A percentile compares a stretch with the other conserved stretches of the same genome.
Evolutionary conservation across 192 early-diverging fungal genomes (phyloP).

Genomic region (Umbelopsis vinacea): DNA sequence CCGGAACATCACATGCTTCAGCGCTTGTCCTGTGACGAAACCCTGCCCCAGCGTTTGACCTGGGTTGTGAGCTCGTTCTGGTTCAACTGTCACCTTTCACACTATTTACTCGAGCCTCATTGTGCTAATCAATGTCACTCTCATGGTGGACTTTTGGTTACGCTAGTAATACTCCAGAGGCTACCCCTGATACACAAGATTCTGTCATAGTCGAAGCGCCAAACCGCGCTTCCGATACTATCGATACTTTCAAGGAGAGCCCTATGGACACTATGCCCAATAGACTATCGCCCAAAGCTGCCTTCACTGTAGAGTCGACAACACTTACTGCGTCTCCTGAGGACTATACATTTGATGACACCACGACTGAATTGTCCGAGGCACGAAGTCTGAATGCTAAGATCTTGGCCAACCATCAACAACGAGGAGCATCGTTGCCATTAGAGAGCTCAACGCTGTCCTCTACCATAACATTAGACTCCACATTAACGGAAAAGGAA

Average conservation of each 20-base stretch:
- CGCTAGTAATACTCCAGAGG: not conserved
- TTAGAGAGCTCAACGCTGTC: not conserved
- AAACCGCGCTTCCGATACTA: not conserved
- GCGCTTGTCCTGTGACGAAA: slow-evolving; percentile 14
- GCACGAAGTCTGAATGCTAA: not conserved
- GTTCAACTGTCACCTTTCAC: slow-evolving; percentile 6
- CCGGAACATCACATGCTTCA: slow-evolving; percentile 17
- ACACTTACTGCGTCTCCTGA: not conserved
- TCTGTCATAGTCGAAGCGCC: not conserved
- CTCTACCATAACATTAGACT: not conserved
- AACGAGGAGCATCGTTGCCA: not conserved
- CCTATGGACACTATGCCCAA: not conserved
- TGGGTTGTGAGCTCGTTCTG: not conserved
- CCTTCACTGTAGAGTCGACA: slow-evolving; percentile 2
- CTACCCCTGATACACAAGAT: not conserved
- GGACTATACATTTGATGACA: not conserved
- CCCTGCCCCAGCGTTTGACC: slow-evolving; percentile 15
- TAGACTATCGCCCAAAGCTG: not conserved
- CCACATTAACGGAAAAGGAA: not conserved
- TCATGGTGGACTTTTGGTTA: slow-evolving; percentile 11
- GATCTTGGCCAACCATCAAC: not conserved
- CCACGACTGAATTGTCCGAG: not conserved
- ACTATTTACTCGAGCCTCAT: not conserved
- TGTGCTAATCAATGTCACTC: not conserved
- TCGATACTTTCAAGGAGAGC: not conserved